phyloP scores from a whole-genome alignment of 192 early-diverging fungal species.

The Coemansia sp. region DNA sequence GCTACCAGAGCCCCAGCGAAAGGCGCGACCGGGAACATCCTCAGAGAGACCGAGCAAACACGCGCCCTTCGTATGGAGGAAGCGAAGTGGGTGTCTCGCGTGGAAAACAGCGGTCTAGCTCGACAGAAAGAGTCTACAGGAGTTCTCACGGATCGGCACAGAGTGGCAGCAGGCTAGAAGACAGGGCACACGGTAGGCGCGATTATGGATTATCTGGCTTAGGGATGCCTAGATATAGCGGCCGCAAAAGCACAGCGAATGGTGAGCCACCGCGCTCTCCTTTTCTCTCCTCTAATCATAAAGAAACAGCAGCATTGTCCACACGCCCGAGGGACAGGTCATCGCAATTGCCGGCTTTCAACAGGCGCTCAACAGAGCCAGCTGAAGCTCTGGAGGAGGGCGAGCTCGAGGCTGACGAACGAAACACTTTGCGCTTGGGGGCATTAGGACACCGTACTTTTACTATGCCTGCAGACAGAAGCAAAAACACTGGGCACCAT shows the following conservation, averaged over 20 bases:
- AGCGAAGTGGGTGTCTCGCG: background rate
- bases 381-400: constrained; percentile 40
- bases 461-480: constrained; percentile 8
- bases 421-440: constrained; percentile 2
- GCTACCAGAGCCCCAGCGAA: constrained; percentile 9
- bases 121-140: constrained; percentile 2
- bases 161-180: constrained; percentile 2
- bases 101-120: background rate
- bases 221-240: constrained; percentile 14
- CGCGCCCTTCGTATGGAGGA: constrained; percentile 2
- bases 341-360: constrained; percentile 14
- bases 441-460: constrained; percentile 15
- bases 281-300: constrained; percentile 17
- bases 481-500: background rate
- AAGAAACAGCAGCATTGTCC: constrained; percentile 9
- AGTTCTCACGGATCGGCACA: constrained; percentile 8
- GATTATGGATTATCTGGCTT: constrained; percentile 8
- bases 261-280: constrained; percentile 18
- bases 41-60: constrained; percentile 19
- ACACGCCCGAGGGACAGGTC: constrained; percentile 3
- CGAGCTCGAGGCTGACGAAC: constrained; percentile 36
- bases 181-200: constrained; percentile 14
- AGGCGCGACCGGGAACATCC: constrained; percentile 21
- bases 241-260: constrained; percentile 3
- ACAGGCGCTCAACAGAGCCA: constrained; percentile 29